Conservation (phyloP, 1,284 basidiomycete species). For the Fomitopsis pinicola region DNA sequence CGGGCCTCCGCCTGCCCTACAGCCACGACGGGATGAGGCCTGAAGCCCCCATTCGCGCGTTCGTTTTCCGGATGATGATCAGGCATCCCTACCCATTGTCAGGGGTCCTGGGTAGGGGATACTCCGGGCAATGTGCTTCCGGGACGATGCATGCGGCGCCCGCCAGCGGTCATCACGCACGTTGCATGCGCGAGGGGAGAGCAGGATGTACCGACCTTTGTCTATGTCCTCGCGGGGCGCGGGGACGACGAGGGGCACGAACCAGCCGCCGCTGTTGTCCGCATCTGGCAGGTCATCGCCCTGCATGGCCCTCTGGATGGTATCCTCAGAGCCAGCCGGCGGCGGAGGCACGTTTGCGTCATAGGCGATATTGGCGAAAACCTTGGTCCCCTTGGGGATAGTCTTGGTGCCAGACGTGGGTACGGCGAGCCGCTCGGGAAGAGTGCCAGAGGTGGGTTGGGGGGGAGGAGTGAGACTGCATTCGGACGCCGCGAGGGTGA, state of each 20-base stretch:
- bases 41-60: no score
- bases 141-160: background rate
- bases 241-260: constrained; percentile 70
- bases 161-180: background rate
- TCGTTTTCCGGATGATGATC: no score
- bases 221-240: constrained; percentile 58
- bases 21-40: no score
- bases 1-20: no score
- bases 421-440: constrained; percentile 14
- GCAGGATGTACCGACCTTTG: constrained; percentile 47
- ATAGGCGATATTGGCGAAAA: constrained; percentile 73
- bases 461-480: constrained; percentile 21
- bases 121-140: background rate
- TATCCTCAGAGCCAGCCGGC: constrained; percentile 50
- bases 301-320: constrained; percentile 50
- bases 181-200: no score
- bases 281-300: constrained; percentile 35
- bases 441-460: constrained; percentile 14
- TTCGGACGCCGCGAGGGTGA: constrained; percentile 36
- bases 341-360: constrained; percentile 63
- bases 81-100: no score
- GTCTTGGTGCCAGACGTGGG: constrained; percentile 15
- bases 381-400: constrained; percentile 49
- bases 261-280: constrained; percentile 42
- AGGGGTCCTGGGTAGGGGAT: background rate